These are phyloP conservation scores for Coix lacrymajobi DNA, from an alignment of 176 grass and related monocot species.

Conservation along the genomic window DNA sequence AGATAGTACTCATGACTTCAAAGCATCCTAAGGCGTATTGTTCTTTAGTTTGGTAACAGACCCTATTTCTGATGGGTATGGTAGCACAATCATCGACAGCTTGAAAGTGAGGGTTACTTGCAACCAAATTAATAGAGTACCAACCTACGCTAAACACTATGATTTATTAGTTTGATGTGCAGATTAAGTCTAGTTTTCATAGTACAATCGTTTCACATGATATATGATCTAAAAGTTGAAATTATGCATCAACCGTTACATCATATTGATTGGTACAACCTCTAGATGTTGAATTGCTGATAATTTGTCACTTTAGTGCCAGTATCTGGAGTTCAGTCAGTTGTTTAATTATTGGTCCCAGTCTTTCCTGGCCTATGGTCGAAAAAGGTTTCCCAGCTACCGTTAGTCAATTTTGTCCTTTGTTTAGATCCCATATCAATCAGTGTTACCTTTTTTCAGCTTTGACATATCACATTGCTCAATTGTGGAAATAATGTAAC, in stretches of 20 bases:
- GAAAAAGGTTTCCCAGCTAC: neutral
- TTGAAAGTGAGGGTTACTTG: conserved; percentile 17
- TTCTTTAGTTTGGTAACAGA: conserved; percentile 9
- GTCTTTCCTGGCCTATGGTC: neutral
- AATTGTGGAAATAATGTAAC: neutral
- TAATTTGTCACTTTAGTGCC: conserved; percentile 7
- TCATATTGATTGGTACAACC: conserved; percentile 15
- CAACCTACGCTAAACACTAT: neutral
- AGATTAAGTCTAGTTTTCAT: neutral
- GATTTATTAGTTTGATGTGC: neutral
- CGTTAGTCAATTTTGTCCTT: conserved; percentile 10
- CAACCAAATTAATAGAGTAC: neutral
- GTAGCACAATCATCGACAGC: neutral
- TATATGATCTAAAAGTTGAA: conserved; percentile 15
- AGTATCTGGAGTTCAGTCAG: neutral
- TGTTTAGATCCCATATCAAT: neutral
- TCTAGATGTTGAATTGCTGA: conserved; percentile 20
- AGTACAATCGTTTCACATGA: neutral
- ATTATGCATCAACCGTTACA: neutral
- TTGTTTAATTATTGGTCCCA: conserved; percentile 26
- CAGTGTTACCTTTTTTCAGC: neutral
- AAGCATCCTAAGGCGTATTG: neutral
- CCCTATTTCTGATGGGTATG: neutral
- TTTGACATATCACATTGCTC: neutral
- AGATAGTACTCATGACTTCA: neutral